These are phyloP conservation scores for Monosporascus sp. DNA, from an alignment of 2,329 filamentous ascomycete species.

Conservation along the genomic window DNA sequence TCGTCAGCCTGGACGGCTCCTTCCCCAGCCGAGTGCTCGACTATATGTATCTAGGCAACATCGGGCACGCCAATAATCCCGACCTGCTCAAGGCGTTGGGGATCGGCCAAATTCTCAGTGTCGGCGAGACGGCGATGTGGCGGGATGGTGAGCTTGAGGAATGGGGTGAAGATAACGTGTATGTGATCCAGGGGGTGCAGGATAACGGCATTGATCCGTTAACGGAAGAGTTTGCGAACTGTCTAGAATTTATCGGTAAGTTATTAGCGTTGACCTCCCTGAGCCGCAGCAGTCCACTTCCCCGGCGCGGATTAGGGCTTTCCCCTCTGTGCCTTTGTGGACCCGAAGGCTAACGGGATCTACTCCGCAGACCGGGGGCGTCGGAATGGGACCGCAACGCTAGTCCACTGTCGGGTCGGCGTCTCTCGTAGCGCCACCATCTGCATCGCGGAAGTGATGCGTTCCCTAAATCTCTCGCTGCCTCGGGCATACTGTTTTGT, in stretches of 20 bases:
- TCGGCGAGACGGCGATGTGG: slow-evolving; percentile 87
- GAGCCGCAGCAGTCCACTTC: neutral
- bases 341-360: slow-evolving; percentile 1
- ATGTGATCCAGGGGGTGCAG: slow-evolving; percentile 80
- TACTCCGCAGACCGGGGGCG: slow-evolving; percentile 65
- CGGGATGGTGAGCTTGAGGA: slow-evolving; percentile 60
- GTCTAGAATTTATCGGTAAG: slow-evolving; percentile 88
- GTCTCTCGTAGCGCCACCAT: slow-evolving; percentile 95
- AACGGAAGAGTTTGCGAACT: slow-evolving; percentile 77
- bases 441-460: slow-evolving; percentile 99
- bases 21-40: slow-evolving; percentile 83
- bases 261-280: slow-evolving; percentile 13
- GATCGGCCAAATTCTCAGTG: slow-evolving; percentile 82
- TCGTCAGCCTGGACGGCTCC: slow-evolving; percentile 79
- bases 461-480: slow-evolving; percentile 71
- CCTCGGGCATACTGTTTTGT: slow-evolving; percentile 96
- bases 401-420: slow-evolving; percentile 94
- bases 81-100: slow-evolving; percentile 73
- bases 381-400: slow-evolving; percentile 70
- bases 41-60: slow-evolving; percentile 94
- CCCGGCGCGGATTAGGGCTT: neutral
- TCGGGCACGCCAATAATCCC: slow-evolving; percentile 90
- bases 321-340: slow-evolving; percentile 5
- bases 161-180: slow-evolving; percentile 75
- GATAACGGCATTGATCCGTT: slow-evolving; percentile 95